These are phyloP conservation scores for Adansonia digitata DNA, from an alignment of 345 rosid species.

Conservation along the genomic window DNA sequence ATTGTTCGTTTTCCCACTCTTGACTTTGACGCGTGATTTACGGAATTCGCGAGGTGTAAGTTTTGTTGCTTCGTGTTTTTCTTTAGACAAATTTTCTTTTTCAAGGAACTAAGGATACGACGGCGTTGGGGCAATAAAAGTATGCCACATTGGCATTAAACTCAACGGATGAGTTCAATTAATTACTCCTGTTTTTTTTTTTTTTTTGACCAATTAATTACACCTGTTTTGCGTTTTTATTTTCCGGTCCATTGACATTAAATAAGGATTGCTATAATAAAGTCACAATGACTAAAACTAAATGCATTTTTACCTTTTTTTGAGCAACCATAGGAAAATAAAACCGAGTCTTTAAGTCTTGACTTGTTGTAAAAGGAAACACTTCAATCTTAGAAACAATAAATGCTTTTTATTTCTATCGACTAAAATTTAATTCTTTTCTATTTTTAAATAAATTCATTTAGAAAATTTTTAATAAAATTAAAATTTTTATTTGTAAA, in stretches of 20 bases:
- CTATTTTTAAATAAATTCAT: too few species aligned
- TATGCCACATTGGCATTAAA: neutral
- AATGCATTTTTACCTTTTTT: neutral
- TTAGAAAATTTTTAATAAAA: too few species aligned
- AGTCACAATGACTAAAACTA: neutral
- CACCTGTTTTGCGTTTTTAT: neutral
- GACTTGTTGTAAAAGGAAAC: neutral
- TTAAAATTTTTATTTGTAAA: too few species aligned
- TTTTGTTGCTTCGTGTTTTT: too few species aligned
- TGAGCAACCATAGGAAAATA: neutral
- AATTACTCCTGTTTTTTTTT: neutral
- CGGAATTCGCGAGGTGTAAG: too few species aligned
- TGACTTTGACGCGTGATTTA: neutral
- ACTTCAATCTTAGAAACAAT: neutral
- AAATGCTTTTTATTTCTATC: too few species aligned
- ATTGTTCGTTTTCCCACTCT: neutral
- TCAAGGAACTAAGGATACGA: neutral
- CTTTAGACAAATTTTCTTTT: neutral
- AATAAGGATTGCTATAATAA: neutral
- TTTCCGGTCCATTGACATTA: neutral
- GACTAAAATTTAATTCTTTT: too few species aligned
- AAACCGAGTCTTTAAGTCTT: neutral
- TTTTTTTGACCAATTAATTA: neutral
- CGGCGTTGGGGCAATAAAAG: neutral
- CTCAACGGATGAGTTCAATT: neutral